Base-by-base conservation (phyloP, 2,329 filamentous ascomycete species). In the Xylariomycetidae sp. region DNA sequence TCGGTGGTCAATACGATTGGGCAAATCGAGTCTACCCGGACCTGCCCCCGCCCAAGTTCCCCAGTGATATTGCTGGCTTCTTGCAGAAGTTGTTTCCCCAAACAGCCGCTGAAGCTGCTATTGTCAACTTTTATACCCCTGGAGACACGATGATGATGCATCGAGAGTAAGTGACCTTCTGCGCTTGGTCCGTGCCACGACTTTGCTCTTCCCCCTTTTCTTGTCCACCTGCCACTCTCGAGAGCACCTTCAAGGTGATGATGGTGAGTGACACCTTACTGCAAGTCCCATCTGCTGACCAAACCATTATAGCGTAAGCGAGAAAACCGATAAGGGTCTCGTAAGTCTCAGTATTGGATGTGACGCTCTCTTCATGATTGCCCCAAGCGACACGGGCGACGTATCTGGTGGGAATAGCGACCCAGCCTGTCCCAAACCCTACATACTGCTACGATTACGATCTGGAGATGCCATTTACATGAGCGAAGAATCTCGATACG, bases 1-100 rank as follows among this genome's bases (percentile, higher is more conserved):
- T 98, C 3, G 92, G 92, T 31, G 90, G 88, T 0, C 92, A 97
- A 58, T 97, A 97, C 59, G 86, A 97, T 64, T 97, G 90, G 92
- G 94, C 88, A 0, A 76, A 78, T 36, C 89, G 94, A 46, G 65
- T 77, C 10, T 97, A 97, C 53, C 88, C 89, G 0, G 57, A 67
- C 8, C 69, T 72, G n/a, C 40, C 57, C 4, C 81, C 85, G 1
- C 87, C 87, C 0, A 51, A 64, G 0, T 96, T 96, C 48, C 89
- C 90, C 0, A 25, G 57, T 2, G 88, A 95, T 52, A 72, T 94
- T 30, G 77, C 78, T 4, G 58, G 54, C 1, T 73, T 95, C 6
- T 64, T 96, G 1, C 69, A 78, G 35, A 62, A 62, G 0, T 59
- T 92, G 0, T 97, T 95, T 46, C 85, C 88, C 0, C 70, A 78